Percentiles rank a stretch among this genome's conserved stretches.
phyloP scores from a whole-genome alignment of 2,329 filamentous ascomycete genomes.

The Penicillium griseofulvum region DNA sequence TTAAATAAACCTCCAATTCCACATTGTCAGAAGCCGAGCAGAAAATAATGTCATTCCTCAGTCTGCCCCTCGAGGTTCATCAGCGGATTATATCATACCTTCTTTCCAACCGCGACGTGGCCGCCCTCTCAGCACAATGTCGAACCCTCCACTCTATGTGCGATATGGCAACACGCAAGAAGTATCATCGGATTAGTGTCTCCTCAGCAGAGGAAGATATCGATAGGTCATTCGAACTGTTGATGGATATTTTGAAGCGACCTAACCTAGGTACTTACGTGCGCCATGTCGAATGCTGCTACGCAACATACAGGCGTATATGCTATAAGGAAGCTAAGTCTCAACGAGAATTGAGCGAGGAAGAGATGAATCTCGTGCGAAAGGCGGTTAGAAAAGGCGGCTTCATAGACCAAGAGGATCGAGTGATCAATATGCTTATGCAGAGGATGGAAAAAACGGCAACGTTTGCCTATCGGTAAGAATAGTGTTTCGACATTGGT shows the following conservation, averaged over 20 bases:
- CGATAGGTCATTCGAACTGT: constrained; percentile 15
- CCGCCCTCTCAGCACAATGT: constrained; percentile 14
- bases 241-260: constrained; percentile 19
- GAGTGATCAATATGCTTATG: constrained; percentile 21
- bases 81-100: constrained; percentile 10
- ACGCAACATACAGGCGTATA: not conserved
- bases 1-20: not conserved
- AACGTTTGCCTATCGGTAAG: not conserved
- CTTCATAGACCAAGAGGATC: constrained; percentile 6
- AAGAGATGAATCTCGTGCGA: constrained; percentile 14
- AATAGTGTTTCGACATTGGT: not conserved
- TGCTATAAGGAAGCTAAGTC: not conserved
- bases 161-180: constrained; percentile 16
- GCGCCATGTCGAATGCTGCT: constrained; percentile 13
- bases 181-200: constrained; percentile 11
- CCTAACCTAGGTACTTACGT: constrained; percentile 20
- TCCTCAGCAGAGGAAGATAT: not conserved
- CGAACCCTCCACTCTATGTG: constrained; percentile 11
- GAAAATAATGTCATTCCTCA: not conserved
- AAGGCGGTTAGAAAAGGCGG: constrained; percentile 13
- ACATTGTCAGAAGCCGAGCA: not conserved
- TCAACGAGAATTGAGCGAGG: constrained; percentile 8
- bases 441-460: constrained; percentile 6
- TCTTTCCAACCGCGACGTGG: constrained; percentile 13
- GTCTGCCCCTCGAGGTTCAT: constrained; percentile 2